These are phyloP conservation scores for Neohortaea acidophila DNA, from an alignment of 495 filamentous ascomycete species.

Conservation along the genomic window DNA sequence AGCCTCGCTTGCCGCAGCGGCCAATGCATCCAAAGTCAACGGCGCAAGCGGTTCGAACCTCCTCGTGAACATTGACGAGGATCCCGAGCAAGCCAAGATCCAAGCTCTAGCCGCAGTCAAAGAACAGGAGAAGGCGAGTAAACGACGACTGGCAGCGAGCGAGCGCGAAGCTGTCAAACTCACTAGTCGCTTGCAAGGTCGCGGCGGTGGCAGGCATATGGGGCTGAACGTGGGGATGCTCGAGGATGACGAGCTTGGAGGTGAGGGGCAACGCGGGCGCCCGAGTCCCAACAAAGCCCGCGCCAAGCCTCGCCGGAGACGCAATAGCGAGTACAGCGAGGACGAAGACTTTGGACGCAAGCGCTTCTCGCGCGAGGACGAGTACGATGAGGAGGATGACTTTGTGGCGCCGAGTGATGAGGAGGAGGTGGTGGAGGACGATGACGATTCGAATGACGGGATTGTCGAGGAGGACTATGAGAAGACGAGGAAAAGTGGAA, in stretches of 20 bases:
- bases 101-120: constrained; percentile 43
- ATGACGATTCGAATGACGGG: constrained; percentile 38
- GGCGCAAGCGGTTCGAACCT: constrained; percentile 39
- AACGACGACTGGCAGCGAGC: constrained; percentile 23
- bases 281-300: constrained; percentile 5
- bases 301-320: constrained; percentile 17
- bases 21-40: constrained; percentile 40
- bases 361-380: constrained; percentile 52
- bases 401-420: constrained; percentile 36
- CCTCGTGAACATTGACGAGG: constrained; percentile 40
- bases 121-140: constrained; percentile 19
- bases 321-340: constrained; percentile 25
- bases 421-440: constrained; percentile 42
- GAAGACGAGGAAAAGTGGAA: constrained; percentile 11
- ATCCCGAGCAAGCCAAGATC: constrained; percentile 66
- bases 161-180: constrained; percentile 48
- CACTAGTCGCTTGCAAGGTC: constrained; percentile 35
- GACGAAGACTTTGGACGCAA: constrained; percentile 44
- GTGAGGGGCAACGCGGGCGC: constrained; percentile 32
- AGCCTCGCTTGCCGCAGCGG: constrained; percentile 48
- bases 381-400: constrained; percentile 50
- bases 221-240: constrained; percentile 57
- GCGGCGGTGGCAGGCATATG: constrained; percentile 31
- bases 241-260: constrained; percentile 56
- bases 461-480: constrained; percentile 21